Conservation (phyloP, 1,284 basidiomycete species). For the Moniliella sp. region DNA sequence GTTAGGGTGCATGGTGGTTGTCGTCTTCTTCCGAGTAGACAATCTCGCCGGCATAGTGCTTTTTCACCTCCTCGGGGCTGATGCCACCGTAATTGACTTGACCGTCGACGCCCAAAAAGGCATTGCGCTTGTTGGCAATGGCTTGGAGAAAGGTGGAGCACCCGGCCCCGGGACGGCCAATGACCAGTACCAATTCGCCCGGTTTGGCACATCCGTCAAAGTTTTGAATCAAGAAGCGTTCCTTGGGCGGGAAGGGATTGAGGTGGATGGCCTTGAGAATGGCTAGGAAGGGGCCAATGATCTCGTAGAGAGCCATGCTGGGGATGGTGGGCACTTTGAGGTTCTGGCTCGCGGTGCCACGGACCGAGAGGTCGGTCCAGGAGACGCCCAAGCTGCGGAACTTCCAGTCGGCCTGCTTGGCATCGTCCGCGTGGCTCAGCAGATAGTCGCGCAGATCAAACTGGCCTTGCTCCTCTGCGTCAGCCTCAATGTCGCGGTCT, state of each 20-base stretch:
- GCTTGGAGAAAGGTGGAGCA: slow-evolving; percentile 44
- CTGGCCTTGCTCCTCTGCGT: too few species aligned
- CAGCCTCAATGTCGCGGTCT: too few species aligned
- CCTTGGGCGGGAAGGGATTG: neutral
- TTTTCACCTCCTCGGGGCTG: too few species aligned
- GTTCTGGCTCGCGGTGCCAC: slow-evolving; percentile 8
- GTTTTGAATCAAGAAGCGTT: slow-evolving; percentile 34
- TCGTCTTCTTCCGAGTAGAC: slow-evolving; percentile 20
- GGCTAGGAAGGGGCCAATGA: slow-evolving; percentile 12
- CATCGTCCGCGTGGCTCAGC: too few species aligned
- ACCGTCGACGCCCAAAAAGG: slow-evolving; percentile 19
- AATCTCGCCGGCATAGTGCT: slow-evolving; percentile 8
- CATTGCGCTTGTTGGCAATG: slow-evolving; percentile 39
- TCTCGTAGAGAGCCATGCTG: slow-evolving; percentile 11
- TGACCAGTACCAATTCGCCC: slow-evolving; percentile 43
- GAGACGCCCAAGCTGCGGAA: slow-evolving; percentile 11
- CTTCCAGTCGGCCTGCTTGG: slow-evolving; percentile 7
- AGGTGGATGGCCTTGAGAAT: too few species aligned
- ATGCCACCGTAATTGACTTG: slow-evolving; percentile 31
- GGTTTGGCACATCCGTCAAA: slow-evolving; percentile 54
- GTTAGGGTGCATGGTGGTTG: slow-evolving; percentile 15
- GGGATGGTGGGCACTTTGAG: slow-evolving; percentile 12
- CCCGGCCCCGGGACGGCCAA: slow-evolving; percentile 42
- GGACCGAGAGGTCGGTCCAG: slow-evolving; percentile 7
- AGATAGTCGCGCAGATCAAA: too few species aligned